Evolutionary conservation across 768 basidiomycete species (phyloP), one percentile per base, ranked within the genome.

Genomic region (Punctularia strigosozonata): DNA sequence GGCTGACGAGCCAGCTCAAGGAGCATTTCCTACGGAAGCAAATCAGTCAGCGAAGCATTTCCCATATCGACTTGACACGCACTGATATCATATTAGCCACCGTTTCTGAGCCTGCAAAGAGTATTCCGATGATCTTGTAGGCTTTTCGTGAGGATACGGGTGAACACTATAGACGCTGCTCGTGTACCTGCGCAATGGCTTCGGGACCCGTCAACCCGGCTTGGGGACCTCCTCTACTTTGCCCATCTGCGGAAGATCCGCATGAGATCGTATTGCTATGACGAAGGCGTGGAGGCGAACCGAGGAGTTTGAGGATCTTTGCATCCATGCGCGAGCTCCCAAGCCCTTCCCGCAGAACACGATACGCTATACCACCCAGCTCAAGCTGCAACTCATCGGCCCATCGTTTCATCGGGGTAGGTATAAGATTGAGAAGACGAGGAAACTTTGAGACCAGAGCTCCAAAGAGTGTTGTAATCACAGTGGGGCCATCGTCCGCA

Each of bases 81-180:
- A 37, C 41, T 31, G 42, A 21, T 4, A 44, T 42, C 15, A 44
- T 40, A 18, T 44, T 44, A 13, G 40, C 43, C 5, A 30, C 25
- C 4, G 40, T 41, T 22, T 44, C 43, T 19, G 43, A 41, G 17
- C 43, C 43, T 4, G 43, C 43, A 25, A 44, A 44, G 4, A 44
- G 25, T 31, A 44, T 15, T 5, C 33, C 34, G 7, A 42, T 31
- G 12, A 44, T 35, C 43, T 44, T 31, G 22, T 4, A 10, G 5
- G 20, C 28, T 10, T 30, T 30, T 10, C 7, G 21, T 24, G n/a
- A 5, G 10, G n/a, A 23, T 24, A n/a, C n/a, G n/a, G n/a, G n/a
- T n/a, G 39, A 12, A 19, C 39, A 24, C 15, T 20, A 8, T 6
- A 12, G 18, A 25, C 17, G 5, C 26, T 12, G 18, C 26, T 10